Percentiles rank a stretch among this genome's conserved stretches.
These are phyloP conservation scores for Rhododendron mucronatum DNA, from an alignment of 148 eudicot genomes.

Conservation along the genomic window DNA sequence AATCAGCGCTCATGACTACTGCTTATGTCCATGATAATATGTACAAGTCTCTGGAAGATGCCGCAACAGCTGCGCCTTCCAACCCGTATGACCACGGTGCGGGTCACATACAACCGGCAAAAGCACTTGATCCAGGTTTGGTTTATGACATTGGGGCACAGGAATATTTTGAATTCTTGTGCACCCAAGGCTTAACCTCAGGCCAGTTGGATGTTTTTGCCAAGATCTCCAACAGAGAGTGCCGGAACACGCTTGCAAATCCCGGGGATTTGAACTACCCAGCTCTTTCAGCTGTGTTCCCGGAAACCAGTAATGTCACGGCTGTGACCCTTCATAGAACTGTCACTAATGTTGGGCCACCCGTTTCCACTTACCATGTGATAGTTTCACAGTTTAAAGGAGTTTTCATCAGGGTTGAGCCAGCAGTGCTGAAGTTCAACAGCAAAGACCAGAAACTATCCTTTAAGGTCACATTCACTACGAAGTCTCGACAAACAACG, in stretches of 20 bases:
- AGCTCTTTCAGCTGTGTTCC: constrained; percentile 66
- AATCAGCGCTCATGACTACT: constrained; percentile 92
- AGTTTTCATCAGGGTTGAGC: constrained; percentile 54
- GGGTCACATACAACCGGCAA: constrained; percentile 73
- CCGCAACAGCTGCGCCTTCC: constrained; percentile 45
- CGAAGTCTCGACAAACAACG: constrained; percentile 32
- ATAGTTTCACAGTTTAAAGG: constrained; percentile 56
- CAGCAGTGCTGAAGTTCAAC: constrained; percentile 48
- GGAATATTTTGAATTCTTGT: constrained; percentile 79
- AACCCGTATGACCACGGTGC: constrained; percentile 77
- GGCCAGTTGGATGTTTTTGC: constrained; percentile 55
- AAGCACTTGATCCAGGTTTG: constrained; percentile 80
- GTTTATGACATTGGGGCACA: constrained; percentile 65
- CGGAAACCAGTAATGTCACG: constrained; percentile 25
- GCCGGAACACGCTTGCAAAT: constrained; percentile 27
- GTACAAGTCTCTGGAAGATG: constrained; percentile 42
- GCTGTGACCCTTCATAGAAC: constrained; percentile 58
- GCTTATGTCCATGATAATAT: constrained; percentile 68
- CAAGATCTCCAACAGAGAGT: constrained; percentile 41
- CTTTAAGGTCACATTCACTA: constrained; percentile 53
- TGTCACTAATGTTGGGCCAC: constrained; percentile 73
- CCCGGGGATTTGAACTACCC: constrained; percentile 85
- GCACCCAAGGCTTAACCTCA: constrained; percentile 54
- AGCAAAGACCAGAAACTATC: constrained; percentile 45
- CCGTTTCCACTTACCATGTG: constrained; percentile 59